These are phyloP conservation scores for Macrolepiota dolichaula DNA, from an alignment of 768 basidiomycete genomes.

Conservation along the genomic window DNA sequence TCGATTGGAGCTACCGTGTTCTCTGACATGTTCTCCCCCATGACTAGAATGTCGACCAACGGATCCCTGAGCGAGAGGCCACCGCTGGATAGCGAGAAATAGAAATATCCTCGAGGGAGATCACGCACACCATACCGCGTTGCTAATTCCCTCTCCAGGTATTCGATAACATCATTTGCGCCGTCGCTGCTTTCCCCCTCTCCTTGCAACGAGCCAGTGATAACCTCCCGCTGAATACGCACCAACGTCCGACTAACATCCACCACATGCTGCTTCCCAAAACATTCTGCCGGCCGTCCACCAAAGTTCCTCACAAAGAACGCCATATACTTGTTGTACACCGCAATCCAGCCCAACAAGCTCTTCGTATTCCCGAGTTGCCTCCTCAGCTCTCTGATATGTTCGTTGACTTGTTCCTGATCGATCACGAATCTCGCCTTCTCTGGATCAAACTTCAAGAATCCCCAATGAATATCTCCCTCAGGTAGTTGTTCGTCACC, in stretches of 20 bases:
- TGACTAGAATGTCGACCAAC: slow-evolving; percentile 32
- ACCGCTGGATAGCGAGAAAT: slow-evolving; percentile 32
- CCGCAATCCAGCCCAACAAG: slow-evolving; percentile 34
- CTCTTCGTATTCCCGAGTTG: slow-evolving; percentile 34
- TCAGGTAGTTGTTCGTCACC: slow-evolving; percentile 19
- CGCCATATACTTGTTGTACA: slow-evolving; percentile 36
- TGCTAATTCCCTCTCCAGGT: slow-evolving; percentile 22
- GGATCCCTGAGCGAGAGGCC: slow-evolving; percentile 35
- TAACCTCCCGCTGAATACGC: slow-evolving; percentile 29
- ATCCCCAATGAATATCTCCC: slow-evolving; percentile 37
- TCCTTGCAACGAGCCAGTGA: not conserved
- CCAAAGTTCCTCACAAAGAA: slow-evolving; percentile 35
- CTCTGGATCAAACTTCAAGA: slow-evolving; percentile 31
- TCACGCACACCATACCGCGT: slow-evolving; percentile 29
- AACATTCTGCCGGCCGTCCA: slow-evolving; percentile 29
- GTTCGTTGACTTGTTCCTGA: slow-evolving; percentile 30
- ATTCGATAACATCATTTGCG: slow-evolving; percentile 13
- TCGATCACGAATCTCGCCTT: slow-evolving; percentile 31
- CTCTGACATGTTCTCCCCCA: slow-evolving; percentile 16
- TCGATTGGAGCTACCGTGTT: slow-evolving; percentile 13
- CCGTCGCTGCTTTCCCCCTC: not conserved
- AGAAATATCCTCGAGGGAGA: slow-evolving; percentile 39
- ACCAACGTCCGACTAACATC: slow-evolving; percentile 31
- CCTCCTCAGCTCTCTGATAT: slow-evolving; percentile 35
- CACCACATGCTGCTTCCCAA: slow-evolving; percentile 27